A percentile compares a stretch with the other conserved stretches of the same genome.
Conservation (phyloP, 2,329 filamentous ascomycete species). For the Pseudopithomyces chartarum region DNA sequence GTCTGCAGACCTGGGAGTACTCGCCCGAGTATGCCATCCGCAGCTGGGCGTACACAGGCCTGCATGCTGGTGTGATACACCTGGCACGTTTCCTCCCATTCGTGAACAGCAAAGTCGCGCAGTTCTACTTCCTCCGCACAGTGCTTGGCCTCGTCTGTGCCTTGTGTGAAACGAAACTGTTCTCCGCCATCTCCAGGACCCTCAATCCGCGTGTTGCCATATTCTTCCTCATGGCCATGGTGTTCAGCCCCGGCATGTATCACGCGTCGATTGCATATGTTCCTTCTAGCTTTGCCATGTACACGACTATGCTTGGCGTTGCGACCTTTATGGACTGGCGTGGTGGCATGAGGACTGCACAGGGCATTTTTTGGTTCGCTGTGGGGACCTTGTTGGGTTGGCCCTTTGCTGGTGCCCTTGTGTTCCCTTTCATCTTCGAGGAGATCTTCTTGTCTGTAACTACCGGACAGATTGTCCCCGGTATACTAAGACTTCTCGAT, state of each 20-base stretch:
- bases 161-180: constrained; percentile 80
- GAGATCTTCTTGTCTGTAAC: constrained; percentile 65
- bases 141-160: constrained; percentile 77
- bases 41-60: constrained; percentile 86
- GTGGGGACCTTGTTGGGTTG: constrained; percentile 85
- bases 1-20: constrained; percentile 98
- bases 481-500: constrained; percentile 65
- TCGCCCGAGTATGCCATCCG: constrained; percentile 93
- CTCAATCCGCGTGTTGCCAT: constrained; percentile 84
- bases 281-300: constrained; percentile 97
- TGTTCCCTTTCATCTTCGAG: constrained; percentile 79
- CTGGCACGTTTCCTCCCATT: constrained; percentile 62
- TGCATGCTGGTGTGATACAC: constrained; percentile 77
- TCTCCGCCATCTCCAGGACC: constrained; percentile 73
- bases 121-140: constrained; percentile 88
- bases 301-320: constrained; percentile 82
- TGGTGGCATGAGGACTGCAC: constrained; percentile 76
- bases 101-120: constrained; percentile 53
- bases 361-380: constrained; percentile 90
- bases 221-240: constrained; percentile 77
- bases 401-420: constrained; percentile 88
- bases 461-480: constrained; percentile 63
- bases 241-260: constrained; percentile 89
- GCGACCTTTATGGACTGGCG: constrained; percentile 91
- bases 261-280: constrained; percentile 86